These are phyloP conservation scores for Penicillium sp. DNA, from an alignment of 2,329 filamentous ascomycete genomes.

Conservation along the genomic window DNA sequence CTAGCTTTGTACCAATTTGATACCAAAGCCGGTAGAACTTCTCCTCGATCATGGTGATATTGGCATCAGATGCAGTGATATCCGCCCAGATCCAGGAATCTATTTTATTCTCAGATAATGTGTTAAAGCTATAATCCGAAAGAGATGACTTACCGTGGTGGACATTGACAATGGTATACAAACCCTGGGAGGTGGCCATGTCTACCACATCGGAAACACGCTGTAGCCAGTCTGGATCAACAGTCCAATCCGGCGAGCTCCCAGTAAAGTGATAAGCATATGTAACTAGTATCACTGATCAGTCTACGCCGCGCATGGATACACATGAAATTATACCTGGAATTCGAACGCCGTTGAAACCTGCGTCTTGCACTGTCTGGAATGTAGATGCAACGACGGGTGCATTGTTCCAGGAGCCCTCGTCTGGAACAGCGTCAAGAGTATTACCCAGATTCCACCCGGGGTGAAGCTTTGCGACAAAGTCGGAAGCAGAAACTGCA, in stretches of 20 bases:
- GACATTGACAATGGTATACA: slow-evolving; percentile 62
- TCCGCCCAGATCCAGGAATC: slow-evolving; percentile 64
- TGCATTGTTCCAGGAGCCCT: slow-evolving; percentile 64
- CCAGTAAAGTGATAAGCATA: slow-evolving; percentile 61
- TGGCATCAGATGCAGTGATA: slow-evolving; percentile 50
- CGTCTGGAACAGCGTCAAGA: slow-evolving; percentile 59
- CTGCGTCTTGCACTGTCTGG: slow-evolving; percentile 55
- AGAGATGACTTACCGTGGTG: slow-evolving; percentile 52
- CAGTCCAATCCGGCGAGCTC: slow-evolving; percentile 57
- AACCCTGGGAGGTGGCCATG: slow-evolving; percentile 54
- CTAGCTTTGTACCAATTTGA: slow-evolving; percentile 60
- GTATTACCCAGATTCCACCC: slow-evolving; percentile 68
- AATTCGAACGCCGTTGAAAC: slow-evolving; percentile 63
- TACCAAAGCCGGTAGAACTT: slow-evolving; percentile 61
- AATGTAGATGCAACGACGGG: slow-evolving; percentile 57
- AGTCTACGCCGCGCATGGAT: slow-evolving; percentile 1
- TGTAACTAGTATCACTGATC: slow-evolving; percentile 50
- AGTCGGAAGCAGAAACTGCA: slow-evolving; percentile 52
- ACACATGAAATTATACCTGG: slow-evolving; percentile 38
- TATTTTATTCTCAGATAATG: slow-evolving; percentile 11
- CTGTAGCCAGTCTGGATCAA: slow-evolving; percentile 60
- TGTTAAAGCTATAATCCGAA: not conserved
- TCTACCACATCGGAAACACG: slow-evolving; percentile 63
- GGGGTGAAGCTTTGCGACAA: slow-evolving; percentile 55
- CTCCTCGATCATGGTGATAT: slow-evolving; percentile 59